Evolutionary conservation across 306 rosid genomes (phyloP).

Genomic region (Rosa lucieae): DNA sequence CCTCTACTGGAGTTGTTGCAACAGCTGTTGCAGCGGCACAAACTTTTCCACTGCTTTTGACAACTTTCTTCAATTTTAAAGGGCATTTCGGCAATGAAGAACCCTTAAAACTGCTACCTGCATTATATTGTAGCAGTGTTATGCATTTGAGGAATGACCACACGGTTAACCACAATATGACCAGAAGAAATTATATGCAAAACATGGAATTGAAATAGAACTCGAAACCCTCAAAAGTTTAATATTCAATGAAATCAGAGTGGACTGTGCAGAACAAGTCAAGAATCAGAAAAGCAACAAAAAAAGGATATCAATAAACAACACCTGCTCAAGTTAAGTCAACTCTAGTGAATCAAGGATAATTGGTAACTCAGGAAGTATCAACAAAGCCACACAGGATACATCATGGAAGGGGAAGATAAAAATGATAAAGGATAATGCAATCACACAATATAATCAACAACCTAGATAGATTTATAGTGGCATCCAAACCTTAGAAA

Average conservation of each 20-base stretch:
- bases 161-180: not conserved
- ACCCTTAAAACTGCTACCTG: constrained; percentile 58
- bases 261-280: not conserved
- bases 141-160: not conserved
- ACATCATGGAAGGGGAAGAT: too few relatives aligned
- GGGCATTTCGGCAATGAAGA: constrained; percentile 40
- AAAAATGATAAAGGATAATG: too few relatives aligned
- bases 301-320: not conserved
- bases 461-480: not conserved
- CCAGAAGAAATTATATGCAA: not conserved
- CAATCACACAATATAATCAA: not conserved
- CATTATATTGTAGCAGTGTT: constrained; percentile 28
- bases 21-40: constrained; percentile 53
- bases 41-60: constrained; percentile 45
- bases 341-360: not conserved
- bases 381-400: too few relatives aligned
- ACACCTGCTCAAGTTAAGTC: not conserved
- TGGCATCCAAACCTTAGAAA: constrained; percentile 3
- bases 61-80: constrained; percentile 36
- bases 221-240: not conserved
- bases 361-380: not conserved
- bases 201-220: not conserved
- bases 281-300: not conserved
- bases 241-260: not conserved
- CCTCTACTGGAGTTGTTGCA: constrained; percentile 46